phyloP scores from a whole-genome alignment of 2,329 filamentous ascomycete genomes.

The Sclerotinia glacialis region DNA sequence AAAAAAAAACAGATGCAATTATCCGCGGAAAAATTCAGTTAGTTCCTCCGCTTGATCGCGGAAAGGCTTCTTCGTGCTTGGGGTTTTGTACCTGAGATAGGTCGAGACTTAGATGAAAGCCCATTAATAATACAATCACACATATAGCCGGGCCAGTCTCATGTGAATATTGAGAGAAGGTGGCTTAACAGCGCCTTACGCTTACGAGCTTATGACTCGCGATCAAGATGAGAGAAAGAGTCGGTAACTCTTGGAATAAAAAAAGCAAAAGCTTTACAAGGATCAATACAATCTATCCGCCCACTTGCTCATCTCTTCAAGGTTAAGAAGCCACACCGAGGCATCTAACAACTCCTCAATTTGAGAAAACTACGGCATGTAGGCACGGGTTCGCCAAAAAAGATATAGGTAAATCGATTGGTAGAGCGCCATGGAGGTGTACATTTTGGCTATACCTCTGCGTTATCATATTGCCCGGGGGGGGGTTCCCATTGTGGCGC shows the following conservation, averaged over 20 bases:
- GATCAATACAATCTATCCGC: slow-evolving; percentile 2
- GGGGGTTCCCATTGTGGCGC: slow-evolving; percentile 9
- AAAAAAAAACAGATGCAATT: neutral
- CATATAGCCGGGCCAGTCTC: neutral
- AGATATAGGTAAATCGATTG: slow-evolving; percentile 7
- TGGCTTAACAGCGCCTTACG: neutral
- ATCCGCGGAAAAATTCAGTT: neutral
- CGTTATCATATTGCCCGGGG: neutral
- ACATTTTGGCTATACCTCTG: neutral
- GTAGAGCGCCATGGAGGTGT: slow-evolving; percentile 4
- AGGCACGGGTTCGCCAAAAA: slow-evolving; percentile 4
- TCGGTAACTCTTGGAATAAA: neutral
- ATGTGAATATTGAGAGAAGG: neutral
- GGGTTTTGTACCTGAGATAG: neutral
- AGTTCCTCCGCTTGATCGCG: slow-evolving; percentile 7
- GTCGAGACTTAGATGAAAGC: neutral
- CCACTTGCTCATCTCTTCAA: neutral
- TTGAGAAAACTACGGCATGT: neutral
- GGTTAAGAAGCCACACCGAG: slow-evolving; percentile 14
- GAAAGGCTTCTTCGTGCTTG: neutral
- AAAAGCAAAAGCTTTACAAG: neutral
- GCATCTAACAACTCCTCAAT: neutral
- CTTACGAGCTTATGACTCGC: slow-evolving; percentile 1
- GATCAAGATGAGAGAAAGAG: neutral
- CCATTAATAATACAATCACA: neutral